A percentile compares a stretch with the other conserved stretches of the same genome.
phyloP scores from a whole-genome alignment of 108 stramenopile species.

The Fistulifera pelliculosa region DNA sequence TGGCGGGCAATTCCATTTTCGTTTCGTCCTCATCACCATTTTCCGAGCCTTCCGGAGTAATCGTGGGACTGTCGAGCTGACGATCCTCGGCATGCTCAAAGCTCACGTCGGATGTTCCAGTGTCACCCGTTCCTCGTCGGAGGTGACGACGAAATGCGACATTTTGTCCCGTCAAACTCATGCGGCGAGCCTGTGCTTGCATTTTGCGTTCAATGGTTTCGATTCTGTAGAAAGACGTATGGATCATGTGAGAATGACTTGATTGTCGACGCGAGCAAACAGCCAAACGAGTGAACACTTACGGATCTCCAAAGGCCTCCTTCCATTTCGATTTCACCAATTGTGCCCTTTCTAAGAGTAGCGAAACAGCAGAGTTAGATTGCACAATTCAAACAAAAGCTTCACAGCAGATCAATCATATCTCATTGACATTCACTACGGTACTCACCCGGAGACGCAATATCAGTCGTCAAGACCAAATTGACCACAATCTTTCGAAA shows the following conservation, averaged over 20 bases:
- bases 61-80: conserved; percentile 38
- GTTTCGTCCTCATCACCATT: neutral
- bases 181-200: conserved; percentile 1
- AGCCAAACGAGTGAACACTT: neutral
- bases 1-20: too few relatives aligned
- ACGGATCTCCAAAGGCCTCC: conserved; percentile 75
- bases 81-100: neutral
- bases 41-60: conserved; percentile 21
- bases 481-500: conserved; percentile 59
- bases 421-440: too few relatives aligned
- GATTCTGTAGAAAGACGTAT: too few relatives aligned
- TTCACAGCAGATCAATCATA: too few relatives aligned
- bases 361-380: too few relatives aligned
- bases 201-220: conserved; percentile 44
- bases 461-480: conserved; percentile 36
- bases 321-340: conserved; percentile 66
- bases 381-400: too few relatives aligned
- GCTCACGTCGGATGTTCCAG: neutral
- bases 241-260: too few relatives aligned
- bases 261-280: too few relatives aligned
- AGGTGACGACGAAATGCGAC: neutral
- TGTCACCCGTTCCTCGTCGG: conserved; percentile 6
- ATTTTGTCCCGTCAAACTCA: conserved; percentile 7
- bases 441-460: conserved; percentile 21
- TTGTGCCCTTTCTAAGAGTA: conserved; percentile 58